These are phyloP conservation scores for Suillus brevipes DNA, from an alignment of 768 basidiomycete species.

Conservation along the genomic window DNA sequence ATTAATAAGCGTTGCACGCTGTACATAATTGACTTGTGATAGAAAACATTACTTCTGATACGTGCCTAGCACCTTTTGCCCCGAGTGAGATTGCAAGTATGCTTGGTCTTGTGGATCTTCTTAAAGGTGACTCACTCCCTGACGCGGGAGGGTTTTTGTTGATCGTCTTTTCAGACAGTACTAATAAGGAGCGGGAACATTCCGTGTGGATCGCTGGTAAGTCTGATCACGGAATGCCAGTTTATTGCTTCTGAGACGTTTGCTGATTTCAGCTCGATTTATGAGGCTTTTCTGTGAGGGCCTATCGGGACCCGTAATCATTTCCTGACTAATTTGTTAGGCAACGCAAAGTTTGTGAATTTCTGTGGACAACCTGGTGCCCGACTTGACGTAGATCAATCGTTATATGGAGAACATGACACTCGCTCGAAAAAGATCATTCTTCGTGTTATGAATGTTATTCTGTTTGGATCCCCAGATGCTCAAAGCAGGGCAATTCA, in stretches of 20 bases:
- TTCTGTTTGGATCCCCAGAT: slow-evolving; percentile 48
- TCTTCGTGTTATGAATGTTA: slow-evolving; percentile 35
- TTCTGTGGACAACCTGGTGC: slow-evolving; percentile 39
- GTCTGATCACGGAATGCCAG: neutral
- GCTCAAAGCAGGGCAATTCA: slow-evolving; percentile 43
- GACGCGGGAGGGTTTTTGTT: neutral
- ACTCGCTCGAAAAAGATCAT: slow-evolving; percentile 29
- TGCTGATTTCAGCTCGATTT: slow-evolving; percentile 36
- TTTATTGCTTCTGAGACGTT: neutral
- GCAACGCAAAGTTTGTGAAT: slow-evolving; percentile 33
- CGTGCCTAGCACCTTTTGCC: slow-evolving; percentile 39
- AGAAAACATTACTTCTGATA: slow-evolving; percentile 42
- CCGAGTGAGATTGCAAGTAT: slow-evolving; percentile 38
- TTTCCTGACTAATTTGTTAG: slow-evolving; percentile 16
- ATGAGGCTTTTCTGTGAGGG: slow-evolving; percentile 44
- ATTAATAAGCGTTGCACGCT: neutral
- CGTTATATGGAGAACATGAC: slow-evolving; percentile 18
- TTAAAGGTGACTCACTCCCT: slow-evolving; percentile 35
- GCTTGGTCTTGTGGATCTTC: slow-evolving; percentile 27
- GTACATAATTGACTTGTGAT: neutral
- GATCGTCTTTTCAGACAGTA: neutral
- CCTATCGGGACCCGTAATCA: neutral
- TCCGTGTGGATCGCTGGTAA: slow-evolving; percentile 10
- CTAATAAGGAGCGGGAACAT: neutral
- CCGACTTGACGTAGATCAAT: slow-evolving; percentile 32